Evolutionary conservation across 2,329 filamentous ascomycete genomes (phyloP).

Genomic region (Pezicula radicicola): DNA sequence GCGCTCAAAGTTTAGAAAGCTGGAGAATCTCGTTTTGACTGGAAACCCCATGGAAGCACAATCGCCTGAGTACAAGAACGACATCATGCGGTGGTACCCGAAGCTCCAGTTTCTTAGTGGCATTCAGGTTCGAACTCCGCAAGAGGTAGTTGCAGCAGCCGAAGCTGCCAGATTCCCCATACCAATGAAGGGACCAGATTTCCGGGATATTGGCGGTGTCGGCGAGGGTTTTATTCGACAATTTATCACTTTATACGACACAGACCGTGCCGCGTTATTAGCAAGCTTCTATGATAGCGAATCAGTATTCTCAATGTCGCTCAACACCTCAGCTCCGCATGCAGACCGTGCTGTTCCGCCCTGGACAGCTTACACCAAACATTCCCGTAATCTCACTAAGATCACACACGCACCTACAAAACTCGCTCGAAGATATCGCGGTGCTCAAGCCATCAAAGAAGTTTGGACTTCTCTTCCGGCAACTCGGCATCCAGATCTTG

Average conservation of each 20-base stretch:
- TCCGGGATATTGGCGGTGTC: constrained; percentile 70
- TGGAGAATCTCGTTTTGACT: constrained; percentile 78
- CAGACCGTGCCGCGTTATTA: constrained; percentile 60
- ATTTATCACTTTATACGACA: constrained; percentile 74
- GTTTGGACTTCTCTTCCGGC: constrained; percentile 68
- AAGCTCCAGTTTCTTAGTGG: constrained; percentile 76
- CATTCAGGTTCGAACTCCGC: constrained; percentile 67
- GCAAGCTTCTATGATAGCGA: constrained; percentile 70
- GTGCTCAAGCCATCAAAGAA: constrained; percentile 61
- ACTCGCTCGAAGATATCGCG: constrained; percentile 63
- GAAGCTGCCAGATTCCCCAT: constrained; percentile 50
- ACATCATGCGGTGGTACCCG: constrained; percentile 80
- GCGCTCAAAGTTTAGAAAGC: constrained; percentile 72
- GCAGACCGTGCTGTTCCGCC: constrained; percentile 42
- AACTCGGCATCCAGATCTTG: constrained; percentile 72
- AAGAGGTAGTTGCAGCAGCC: constrained; percentile 58
- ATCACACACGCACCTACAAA: constrained; percentile 60
- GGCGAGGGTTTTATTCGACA: constrained; percentile 73
- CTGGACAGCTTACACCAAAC: constrained; percentile 74
- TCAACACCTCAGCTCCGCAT: constrained; percentile 62
- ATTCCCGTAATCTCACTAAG: constrained; percentile 74
- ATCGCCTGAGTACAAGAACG: constrained; percentile 62
- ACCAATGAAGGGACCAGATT: constrained; percentile 62
- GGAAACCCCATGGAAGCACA: constrained; percentile 70
- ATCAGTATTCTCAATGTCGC: constrained; percentile 72